These are phyloP conservation scores for Multifurca ochricompacta DNA, from an alignment of 768 basidiomycete species.

Conservation along the genomic window DNA sequence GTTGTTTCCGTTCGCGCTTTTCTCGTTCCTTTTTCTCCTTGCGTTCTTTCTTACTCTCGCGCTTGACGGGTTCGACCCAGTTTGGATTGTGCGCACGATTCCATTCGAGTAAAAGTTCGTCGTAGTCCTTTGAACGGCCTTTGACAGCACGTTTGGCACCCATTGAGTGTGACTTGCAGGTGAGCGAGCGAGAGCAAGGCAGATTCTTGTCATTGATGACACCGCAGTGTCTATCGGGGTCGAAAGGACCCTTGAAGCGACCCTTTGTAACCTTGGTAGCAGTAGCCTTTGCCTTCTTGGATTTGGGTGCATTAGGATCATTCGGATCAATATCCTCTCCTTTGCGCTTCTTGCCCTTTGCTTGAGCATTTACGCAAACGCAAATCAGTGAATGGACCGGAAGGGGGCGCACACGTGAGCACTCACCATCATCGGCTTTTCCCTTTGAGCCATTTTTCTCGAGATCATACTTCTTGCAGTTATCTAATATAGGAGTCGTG, in stretches of 20 bases:
- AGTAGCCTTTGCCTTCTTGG: conserved; percentile 66
- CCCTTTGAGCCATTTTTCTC: conserved; percentile 52
- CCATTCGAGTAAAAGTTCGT: conserved; percentile 88
- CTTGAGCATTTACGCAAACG: conserved; percentile 24
- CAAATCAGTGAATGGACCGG: neutral
- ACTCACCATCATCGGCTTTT: conserved; percentile 40
- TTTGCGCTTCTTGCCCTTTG: conserved; percentile 74
- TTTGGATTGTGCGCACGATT: conserved; percentile 82
- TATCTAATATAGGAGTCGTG: conserved; percentile 33
- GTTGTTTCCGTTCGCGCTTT: conserved; percentile 73
- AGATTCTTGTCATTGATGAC: conserved; percentile 94
- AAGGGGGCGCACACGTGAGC: neutral
- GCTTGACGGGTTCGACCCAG: conserved; percentile 81
- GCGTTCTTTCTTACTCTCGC: conserved; percentile 79
- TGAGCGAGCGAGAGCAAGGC: conserved; percentile 90
- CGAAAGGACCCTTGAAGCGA: conserved; percentile 76
- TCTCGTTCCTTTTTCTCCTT: conserved; percentile 79
- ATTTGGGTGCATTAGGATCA: conserved; percentile 56
- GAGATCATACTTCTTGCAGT: conserved; percentile 52
- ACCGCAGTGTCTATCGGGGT: conserved; percentile 89
- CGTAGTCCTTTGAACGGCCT: conserved; percentile 77
- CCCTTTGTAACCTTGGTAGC: conserved; percentile 69
- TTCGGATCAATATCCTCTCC: conserved; percentile 61
- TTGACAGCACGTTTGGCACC: conserved; percentile 89
- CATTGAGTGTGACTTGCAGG: conserved; percentile 98